Evolutionary conservation across 371 early-diverging fungal species (phyloP), one percentile per base, ranked within the genome.

Genomic region (Rhizomucor pusillus): DNA sequence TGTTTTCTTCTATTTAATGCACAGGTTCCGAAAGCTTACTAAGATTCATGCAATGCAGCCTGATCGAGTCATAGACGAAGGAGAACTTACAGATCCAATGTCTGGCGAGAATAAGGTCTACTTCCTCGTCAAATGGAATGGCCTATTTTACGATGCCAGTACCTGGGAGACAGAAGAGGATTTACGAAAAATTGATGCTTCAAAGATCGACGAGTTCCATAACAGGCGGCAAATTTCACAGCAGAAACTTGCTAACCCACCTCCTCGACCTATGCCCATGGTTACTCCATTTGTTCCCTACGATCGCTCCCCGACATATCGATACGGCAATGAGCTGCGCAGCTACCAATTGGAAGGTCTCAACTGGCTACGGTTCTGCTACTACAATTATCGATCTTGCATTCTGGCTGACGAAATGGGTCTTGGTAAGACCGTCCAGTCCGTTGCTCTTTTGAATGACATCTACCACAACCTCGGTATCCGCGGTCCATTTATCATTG

Each of bases 41-140:
- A 3, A 25, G 41, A 18, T 34, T 24, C 41, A 23, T 7, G 24
- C 7, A 40, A 4, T 20, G 34, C 66, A 82, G 79, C 75, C 90
- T 34, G 94, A 94, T 58, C 87, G 94, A 19, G 73, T 94, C 50
- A 83, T 94, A 63, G 92, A 94, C 62, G 92, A 90, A 61, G 92
- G 92, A 43, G 91, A 93, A 46, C 57, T 85, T 35, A 60, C 67
- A 10, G 80, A 85, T 52, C 71, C 77, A 10, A 57, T 59, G 1
- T 76, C 75, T 1, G 84, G 79, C 1, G 80, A 82, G 24, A 78
- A 69, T 36, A 80, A 71, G 40, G 65, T 90, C 6, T 88, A 77
- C 51, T 94, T 85, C 63, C 73, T 98, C 39, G 89, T 93, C 35
- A 98, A 97, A 62, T 98, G 99, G 99, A 82, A 81, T 50, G 82